A percentile compares a stretch with the other conserved stretches of the same genome.
Evolutionary conservation across 2,329 filamentous ascomycete genomes (phyloP).

Genomic region (Domatiomyces globalis): DNA sequence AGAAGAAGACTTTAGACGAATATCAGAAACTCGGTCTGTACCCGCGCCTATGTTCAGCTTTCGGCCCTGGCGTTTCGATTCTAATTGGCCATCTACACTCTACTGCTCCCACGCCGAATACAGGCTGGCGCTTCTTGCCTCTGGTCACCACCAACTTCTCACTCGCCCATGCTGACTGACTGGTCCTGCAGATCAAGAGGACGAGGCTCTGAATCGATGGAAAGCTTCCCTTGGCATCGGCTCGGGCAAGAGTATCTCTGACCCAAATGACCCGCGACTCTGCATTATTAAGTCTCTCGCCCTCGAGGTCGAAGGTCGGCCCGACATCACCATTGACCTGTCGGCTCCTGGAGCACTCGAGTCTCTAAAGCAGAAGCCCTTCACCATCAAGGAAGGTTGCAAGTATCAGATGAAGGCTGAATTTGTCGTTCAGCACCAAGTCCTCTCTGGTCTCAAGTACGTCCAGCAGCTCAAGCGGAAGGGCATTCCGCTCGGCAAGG

Average conservation of each 20-base stretch:
- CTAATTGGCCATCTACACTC: background rate
- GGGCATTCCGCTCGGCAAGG: conserved; percentile 75
- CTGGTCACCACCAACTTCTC: background rate
- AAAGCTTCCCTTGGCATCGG: conserved; percentile 87
- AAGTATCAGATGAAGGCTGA: conserved; percentile 87
- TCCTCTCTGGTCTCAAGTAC: conserved; percentile 89
- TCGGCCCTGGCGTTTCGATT: background rate
- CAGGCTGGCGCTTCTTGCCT: background rate
- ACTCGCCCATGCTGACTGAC: background rate
- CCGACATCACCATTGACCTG: conserved; percentile 80
- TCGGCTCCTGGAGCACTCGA: conserved; percentile 57
- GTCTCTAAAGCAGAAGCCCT: conserved; percentile 76
- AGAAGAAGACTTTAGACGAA: conserved; percentile 95
- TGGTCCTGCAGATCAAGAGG: conserved; percentile 44
- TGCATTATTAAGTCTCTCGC: conserved; percentile 88
- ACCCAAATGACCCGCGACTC: conserved; percentile 70
- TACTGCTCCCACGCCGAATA: conserved; percentile 14
- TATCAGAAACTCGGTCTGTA: conserved; percentile 82
- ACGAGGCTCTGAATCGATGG: conserved; percentile 94
- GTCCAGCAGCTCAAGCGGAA: conserved; percentile 86
- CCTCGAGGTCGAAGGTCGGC: conserved; percentile 69
- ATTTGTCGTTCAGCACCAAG: conserved; percentile 95
- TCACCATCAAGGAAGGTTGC: conserved; percentile 92
- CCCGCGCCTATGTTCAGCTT: background rate
- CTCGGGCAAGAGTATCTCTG: conserved; percentile 54